phyloP scores from a whole-genome alignment of 345 rosid species.

The Physaria fendleri region DNA sequence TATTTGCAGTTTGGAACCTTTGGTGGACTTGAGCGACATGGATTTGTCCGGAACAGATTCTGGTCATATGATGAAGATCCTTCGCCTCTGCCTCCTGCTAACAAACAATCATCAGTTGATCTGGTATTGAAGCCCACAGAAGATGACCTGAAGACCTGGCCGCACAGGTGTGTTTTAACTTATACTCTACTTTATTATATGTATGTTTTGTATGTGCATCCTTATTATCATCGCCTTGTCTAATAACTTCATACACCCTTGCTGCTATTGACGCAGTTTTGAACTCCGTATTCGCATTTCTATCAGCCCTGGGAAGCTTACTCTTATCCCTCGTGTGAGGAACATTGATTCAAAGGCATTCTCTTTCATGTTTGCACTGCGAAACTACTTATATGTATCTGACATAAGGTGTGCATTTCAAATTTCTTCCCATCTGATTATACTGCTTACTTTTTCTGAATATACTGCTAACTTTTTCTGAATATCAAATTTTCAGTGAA shows the following conservation, averaged over 20 bases:
- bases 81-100: constrained; percentile 73
- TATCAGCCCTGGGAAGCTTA: constrained; percentile 71
- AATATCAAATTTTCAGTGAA: constrained; percentile 62
- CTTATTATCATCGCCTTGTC: neutral
- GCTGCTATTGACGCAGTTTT: constrained; percentile 45
- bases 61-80: constrained; percentile 80
- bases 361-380: constrained; percentile 66
- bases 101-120: constrained; percentile 68
- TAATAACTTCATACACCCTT: constrained; percentile 10
- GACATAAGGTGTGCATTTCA: constrained; percentile 68
- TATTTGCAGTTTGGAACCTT: constrained; percentile 64
- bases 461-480: neutral
- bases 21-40: constrained; percentile 79
- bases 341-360: constrained; percentile 76
- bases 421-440: neutral
- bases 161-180: constrained; percentile 53
- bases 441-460: neutral
- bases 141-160: constrained; percentile 81
- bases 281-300: constrained; percentile 82
- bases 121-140: constrained; percentile 67
- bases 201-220: neutral
- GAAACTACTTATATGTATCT: constrained; percentile 76
- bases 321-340: constrained; percentile 87
- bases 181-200: neutral
- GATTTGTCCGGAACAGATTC: constrained; percentile 74